Conservation (phyloP, 768 basidiomycete genomes). For the Lactarius akahatsu region DNA sequence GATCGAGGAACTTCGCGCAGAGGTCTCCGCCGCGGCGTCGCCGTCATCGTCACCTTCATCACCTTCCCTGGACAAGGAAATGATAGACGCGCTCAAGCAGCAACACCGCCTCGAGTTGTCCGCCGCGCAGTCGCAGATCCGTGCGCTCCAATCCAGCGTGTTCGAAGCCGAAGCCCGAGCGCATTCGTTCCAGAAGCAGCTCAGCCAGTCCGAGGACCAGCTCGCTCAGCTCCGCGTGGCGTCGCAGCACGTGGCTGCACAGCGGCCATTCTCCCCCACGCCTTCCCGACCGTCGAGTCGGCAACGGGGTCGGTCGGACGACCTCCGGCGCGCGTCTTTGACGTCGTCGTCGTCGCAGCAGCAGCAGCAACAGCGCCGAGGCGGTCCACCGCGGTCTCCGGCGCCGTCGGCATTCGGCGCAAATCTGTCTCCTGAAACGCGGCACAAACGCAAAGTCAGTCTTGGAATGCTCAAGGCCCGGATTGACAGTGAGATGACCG, state of each 20-base stretch:
- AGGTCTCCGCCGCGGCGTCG: constrained; percentile 42
- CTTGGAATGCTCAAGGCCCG: constrained; percentile 88
- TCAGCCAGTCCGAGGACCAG: constrained; percentile 65
- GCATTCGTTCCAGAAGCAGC: constrained; percentile 67
- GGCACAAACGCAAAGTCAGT: constrained; percentile 80
- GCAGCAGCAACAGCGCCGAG: constrained; percentile 29
- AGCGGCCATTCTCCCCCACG: constrained; percentile 45
- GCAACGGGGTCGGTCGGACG: constrained; percentile 40
- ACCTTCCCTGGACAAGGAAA: constrained; percentile 69
- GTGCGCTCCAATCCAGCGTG: constrained; percentile 67
- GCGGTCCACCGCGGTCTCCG: constrained; percentile 36
- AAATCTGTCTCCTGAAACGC: constrained; percentile 68
- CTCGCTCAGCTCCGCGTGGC: constrained; percentile 47
- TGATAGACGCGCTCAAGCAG: constrained; percentile 66
- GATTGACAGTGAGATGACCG: constrained; percentile 75
- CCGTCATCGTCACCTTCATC: constrained; percentile 25
- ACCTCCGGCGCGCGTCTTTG: constrained; percentile 38
- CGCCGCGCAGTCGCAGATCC: constrained; percentile 73
- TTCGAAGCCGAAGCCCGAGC: constrained; percentile 72
- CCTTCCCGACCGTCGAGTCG: constrained; percentile 51
- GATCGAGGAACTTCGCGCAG: constrained; percentile 55
- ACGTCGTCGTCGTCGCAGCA: constrained; percentile 36
- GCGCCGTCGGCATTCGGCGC: constrained; percentile 43
- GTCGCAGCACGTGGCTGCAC: constrained; percentile 45
- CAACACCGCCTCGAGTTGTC: constrained; percentile 82